A percentile compares a stretch with the other conserved stretches of the same genome.
phyloP scores from a whole-genome alignment of 2,329 filamentous ascomycete species.

The Hypoxylon sp. region DNA sequence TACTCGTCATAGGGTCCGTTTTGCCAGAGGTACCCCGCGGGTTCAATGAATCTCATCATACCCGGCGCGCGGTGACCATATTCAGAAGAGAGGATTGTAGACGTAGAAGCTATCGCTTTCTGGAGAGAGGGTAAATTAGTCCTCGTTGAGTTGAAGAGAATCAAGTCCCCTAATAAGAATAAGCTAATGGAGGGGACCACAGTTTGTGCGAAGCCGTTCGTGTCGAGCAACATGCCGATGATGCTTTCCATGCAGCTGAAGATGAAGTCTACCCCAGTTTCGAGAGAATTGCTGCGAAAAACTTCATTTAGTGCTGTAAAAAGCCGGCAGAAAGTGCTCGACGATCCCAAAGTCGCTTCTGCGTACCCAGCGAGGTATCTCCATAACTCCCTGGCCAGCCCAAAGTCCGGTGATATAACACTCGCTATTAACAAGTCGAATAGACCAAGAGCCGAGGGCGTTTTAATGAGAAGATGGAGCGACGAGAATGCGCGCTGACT shows the following conservation, averaged over 20 bases:
- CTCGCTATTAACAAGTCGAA: constrained; percentile 45
- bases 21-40: constrained; percentile 43
- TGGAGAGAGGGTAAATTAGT: constrained; percentile 39
- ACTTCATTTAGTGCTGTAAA: constrained; percentile 40
- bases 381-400: constrained; percentile 42
- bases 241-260: constrained; percentile 47
- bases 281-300: constrained; percentile 36
- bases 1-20: constrained; percentile 41
- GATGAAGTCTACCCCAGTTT: constrained; percentile 40
- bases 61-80: constrained; percentile 4
- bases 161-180: constrained; percentile 41
- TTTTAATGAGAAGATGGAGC: constrained; percentile 41
- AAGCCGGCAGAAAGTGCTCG: constrained; percentile 34
- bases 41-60: constrained; percentile 37
- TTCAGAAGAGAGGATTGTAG: constrained; percentile 17
- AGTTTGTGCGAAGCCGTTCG: constrained; percentile 36
- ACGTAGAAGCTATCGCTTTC: constrained; percentile 28
- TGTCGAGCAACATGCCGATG: constrained; percentile 43
- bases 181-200: constrained; percentile 40
- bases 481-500: constrained; percentile 42
- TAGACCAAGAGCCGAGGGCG: constrained; percentile 41
- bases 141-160: constrained; percentile 39
- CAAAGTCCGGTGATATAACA: constrained; percentile 41
- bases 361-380: constrained; percentile 44
- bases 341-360: constrained; percentile 27